These are phyloP conservation scores for Neoscytalidium dimidiatum DNA, from an alignment of 2,329 filamentous ascomycete species.

Conservation along the genomic window DNA sequence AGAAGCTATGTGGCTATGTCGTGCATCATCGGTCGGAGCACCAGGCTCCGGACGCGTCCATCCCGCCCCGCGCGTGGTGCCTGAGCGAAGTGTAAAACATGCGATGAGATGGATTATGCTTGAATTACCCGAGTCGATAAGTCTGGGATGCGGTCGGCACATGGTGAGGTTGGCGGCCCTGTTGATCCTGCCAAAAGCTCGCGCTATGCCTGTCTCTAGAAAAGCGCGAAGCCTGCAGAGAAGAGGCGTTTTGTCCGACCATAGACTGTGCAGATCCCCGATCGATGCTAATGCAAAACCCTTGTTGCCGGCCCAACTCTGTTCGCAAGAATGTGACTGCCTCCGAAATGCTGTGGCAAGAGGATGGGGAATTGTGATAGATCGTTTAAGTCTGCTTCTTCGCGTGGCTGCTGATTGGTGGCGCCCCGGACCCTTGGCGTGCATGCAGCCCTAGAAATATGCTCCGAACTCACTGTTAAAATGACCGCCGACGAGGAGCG, in stretches of 20 bases:
- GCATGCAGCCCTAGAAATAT: background rate
- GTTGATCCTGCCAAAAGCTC: background rate
- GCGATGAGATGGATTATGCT: background rate
- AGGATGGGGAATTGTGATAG: slow-evolving; percentile 7
- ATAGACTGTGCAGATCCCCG: background rate
- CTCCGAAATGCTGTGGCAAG: background rate
- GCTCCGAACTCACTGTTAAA: background rate
- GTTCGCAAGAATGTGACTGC: background rate
- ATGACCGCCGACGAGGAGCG: background rate
- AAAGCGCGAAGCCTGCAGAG: background rate
- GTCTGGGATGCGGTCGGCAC: background rate
- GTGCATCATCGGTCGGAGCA: background rate
- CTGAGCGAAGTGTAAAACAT: background rate
- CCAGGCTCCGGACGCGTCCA: background rate
- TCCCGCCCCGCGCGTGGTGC: background rate
- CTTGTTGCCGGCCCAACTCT: background rate
- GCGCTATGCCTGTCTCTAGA: background rate
- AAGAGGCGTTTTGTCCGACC: background rate
- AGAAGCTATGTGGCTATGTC: background rate
- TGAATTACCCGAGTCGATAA: background rate
- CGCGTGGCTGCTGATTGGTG: background rate
- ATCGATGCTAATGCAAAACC: background rate
- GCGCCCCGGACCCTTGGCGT: background rate
- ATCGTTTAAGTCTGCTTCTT: background rate
- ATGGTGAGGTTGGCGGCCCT: background rate